Conservation (phyloP, 2,329 filamentous ascomycete species). For the Colletotrichum sp. region DNA sequence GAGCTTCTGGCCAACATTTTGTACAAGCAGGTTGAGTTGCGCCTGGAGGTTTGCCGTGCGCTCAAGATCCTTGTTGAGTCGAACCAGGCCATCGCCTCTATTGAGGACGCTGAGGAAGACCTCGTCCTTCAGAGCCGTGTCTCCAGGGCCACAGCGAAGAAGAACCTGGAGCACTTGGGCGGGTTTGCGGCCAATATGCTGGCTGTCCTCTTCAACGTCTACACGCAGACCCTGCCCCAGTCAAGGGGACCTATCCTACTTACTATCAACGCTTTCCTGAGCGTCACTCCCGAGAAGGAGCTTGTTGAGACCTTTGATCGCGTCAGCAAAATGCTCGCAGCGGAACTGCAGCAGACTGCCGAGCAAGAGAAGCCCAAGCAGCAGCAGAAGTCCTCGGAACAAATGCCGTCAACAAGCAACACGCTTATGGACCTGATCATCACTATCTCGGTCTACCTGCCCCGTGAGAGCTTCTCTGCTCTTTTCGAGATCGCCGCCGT, state of each 20-base stretch:
- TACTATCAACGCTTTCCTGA: slow-evolving; percentile 93
- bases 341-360: slow-evolving; percentile 62
- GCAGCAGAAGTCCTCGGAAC: slow-evolving; percentile 60
- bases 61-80: slow-evolving; percentile 90
- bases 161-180: slow-evolving; percentile 83
- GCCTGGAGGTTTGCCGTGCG: slow-evolving; percentile 85
- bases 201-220: slow-evolving; percentile 98
- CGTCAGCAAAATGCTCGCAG: slow-evolving; percentile 83
- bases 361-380: slow-evolving; percentile 66
- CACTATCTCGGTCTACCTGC: slow-evolving; percentile 92
- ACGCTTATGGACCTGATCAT: slow-evolving; percentile 97
- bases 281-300: slow-evolving; percentile 80
- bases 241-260: slow-evolving; percentile 89
- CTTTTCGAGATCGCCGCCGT: slow-evolving; percentile 87
- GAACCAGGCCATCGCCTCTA: slow-evolving; percentile 78
- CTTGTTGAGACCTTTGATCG: slow-evolving; percentile 87
- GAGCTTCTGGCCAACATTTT: slow-evolving; percentile 90
- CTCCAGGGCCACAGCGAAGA: slow-evolving; percentile 73
- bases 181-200: slow-evolving; percentile 86
- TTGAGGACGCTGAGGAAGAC: slow-evolving; percentile 74
- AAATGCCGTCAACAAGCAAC: slow-evolving; percentile 91
- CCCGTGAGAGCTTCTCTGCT: slow-evolving; percentile 80
- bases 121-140: slow-evolving; percentile 80
- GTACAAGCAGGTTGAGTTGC: slow-evolving; percentile 88
- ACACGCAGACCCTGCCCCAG: slow-evolving; percentile 93